These are phyloP conservation scores for Epithemia pelagica DNA, from an alignment of 108 stramenopile species.

Conservation along the genomic window DNA sequence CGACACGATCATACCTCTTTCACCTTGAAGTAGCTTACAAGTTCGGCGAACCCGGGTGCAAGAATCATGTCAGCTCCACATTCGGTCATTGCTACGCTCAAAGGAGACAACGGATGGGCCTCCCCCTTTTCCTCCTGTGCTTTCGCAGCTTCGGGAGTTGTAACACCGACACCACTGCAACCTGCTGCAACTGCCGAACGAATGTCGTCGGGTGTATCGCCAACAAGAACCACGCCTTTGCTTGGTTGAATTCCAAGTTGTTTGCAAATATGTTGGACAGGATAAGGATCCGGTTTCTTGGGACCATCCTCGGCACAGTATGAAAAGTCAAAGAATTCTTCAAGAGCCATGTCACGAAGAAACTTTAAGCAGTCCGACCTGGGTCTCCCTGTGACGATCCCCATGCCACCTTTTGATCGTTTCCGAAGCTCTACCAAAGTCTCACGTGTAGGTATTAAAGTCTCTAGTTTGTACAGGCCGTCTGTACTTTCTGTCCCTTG, in stretches of 20 bases:
- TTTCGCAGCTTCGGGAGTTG: conserved; percentile 71
- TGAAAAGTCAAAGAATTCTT: conserved; percentile 43
- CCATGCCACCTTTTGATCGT: conserved; percentile 39
- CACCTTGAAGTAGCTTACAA: conserved; percentile 36
- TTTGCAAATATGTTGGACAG: conserved; percentile 45
- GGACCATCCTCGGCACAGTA: conserved; percentile 93
- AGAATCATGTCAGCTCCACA: conserved; percentile 59
- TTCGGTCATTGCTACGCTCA: conserved; percentile 44
- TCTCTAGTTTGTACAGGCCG: conserved; percentile 61
- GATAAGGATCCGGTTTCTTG: conserved; percentile 84
- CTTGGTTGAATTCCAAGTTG: conserved; percentile 47
- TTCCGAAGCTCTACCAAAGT: conserved; percentile 55
- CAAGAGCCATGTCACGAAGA: conserved; percentile 46
- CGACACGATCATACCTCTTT: neutral
- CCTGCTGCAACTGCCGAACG: conserved; percentile 68
- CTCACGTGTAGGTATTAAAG: conserved; percentile 55
- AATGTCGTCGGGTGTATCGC: conserved; percentile 92
- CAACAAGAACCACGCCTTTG: conserved; percentile 54
- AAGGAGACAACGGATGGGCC: conserved; percentile 18
- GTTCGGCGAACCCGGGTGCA: conserved; percentile 52
- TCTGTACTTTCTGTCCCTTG: conserved; percentile 46
- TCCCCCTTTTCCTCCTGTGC: conserved; percentile 30
- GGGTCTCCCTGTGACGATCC: conserved; percentile 86
- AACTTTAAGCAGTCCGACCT: conserved; percentile 76
- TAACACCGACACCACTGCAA: conserved; percentile 68